These are phyloP conservation scores for Paraphoma chrysanthemicola DNA, from an alignment of 2,329 filamentous ascomycete genomes.

Conservation along the genomic window DNA sequence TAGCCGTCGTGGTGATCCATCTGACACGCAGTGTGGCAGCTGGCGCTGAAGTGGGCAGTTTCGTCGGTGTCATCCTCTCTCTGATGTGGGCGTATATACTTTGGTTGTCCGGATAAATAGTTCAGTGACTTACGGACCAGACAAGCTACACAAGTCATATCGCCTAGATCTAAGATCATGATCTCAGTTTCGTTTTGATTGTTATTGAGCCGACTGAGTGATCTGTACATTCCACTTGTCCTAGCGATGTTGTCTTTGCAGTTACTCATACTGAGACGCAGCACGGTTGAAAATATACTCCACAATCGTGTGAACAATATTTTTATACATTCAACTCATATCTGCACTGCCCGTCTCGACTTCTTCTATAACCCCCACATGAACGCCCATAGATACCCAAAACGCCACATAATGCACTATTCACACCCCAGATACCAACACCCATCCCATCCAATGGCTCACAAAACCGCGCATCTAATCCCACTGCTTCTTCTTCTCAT, in stretches of 20 bases:
- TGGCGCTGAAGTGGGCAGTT: not conserved
- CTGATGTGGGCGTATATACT: not conserved
- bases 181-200: no score
- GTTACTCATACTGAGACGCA: no score
- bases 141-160: no score
- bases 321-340: not conserved
- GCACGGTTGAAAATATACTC: no score
- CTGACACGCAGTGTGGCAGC: not conserved
- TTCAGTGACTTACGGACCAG: no score
- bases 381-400: not conserved
- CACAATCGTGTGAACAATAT: not conserved
- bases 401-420: not conserved
- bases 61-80: not conserved
- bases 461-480: conserved; percentile 8
- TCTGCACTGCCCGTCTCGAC: not conserved
- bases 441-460: conserved; percentile 11
- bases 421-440: not conserved
- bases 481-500: conserved; percentile 20
- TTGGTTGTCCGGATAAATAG: not conserved
- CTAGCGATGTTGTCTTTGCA: no score
- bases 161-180: no score
- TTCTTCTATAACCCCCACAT: not conserved
- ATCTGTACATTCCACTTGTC: no score
- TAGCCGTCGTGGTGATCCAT: not conserved
- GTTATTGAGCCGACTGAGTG: no score